Evolutionary conservation across 176 grass and related monocot genomes (phyloP), one percentile per base, ranked within the genome.

Genomic region (Carex kokanica): DNA sequence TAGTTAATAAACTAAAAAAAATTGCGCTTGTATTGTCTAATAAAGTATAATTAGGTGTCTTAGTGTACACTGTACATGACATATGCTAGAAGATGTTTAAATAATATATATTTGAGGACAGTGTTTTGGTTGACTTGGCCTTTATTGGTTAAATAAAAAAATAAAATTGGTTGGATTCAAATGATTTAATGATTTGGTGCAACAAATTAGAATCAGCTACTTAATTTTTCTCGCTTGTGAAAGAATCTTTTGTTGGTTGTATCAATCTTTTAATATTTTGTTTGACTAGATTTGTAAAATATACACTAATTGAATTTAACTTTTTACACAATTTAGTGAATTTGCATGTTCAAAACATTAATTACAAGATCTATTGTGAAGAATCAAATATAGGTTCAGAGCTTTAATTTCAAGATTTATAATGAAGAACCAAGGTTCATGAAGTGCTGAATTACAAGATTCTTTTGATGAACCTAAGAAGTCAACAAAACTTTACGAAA

Each of bases 181-280:
- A 61, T 80, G 55, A 80, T 81, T 81, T 81, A 57, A 62, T 81
- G 55, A 80, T 80, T 80, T 80, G 78, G 62, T 80, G 56, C 78
- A 81, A 61, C 78, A 81, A 81, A 81, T 79, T 38, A 81, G 56
- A 81, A 60, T 57, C 9, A 36, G 20, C 29, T 12, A 12, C 2
- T 41, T 80, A 60, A 23, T 59, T 34, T 17, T 79, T 40, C 13
- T 80, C 17, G 4, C 5, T 36, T 61, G 31, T 23, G 38, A 63
- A 81, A 63, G 21, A 41, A 47, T 58, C 59, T 27, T 27, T 27
- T 27, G 27, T 2, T 2, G 27, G 0, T 1, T 1, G 0, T 27
- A 27, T 27, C 27, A 27, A 27, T 27, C 1, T 27, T 27, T 1
- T 27, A 27, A 27, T 27, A 27, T 2, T 27, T 27, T 27, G 27